phyloP scores from a whole-genome alignment of 108 stramenopile species.

The Bacterosira constricta region DNA sequence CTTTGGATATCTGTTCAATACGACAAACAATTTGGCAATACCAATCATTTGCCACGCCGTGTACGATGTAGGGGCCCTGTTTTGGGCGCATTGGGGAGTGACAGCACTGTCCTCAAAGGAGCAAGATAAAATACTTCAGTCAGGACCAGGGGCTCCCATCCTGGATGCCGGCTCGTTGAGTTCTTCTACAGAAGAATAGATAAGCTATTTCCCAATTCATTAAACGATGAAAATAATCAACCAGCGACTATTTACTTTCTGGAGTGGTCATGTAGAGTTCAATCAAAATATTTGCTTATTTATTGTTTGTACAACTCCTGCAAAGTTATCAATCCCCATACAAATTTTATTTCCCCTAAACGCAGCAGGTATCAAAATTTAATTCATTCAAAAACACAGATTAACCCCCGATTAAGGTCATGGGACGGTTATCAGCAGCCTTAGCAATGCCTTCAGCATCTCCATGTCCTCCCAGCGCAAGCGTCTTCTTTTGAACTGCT shows the following conservation, averaged over 20 bases:
- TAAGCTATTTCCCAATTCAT: too few species aligned
- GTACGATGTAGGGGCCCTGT: constrained; percentile 81
- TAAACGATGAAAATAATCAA: too few species aligned
- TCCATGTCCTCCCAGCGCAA: constrained; percentile 89
- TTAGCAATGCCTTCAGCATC: constrained; percentile 77
- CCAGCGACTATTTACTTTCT: too few species aligned
- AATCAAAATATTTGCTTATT: too few species aligned
- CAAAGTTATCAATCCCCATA: too few species aligned
- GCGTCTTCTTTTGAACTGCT: constrained; percentile 87
- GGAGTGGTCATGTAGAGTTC: too few species aligned
- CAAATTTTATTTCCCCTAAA: too few species aligned
- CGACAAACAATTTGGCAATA: constrained; percentile 66
- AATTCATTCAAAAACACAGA: background rate
- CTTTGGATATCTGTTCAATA: constrained; percentile 80
- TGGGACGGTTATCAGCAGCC: constrained; percentile 90
- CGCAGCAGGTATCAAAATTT: too few species aligned
- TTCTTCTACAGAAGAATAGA: background rate
- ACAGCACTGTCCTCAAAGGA: constrained; percentile 49
- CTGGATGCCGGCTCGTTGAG: constrained; percentile 9
- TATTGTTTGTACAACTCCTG: too few species aligned
- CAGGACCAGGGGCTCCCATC: constrained; percentile 22
- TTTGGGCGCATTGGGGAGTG: constrained; percentile 81
- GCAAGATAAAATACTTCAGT: constrained; percentile 40
- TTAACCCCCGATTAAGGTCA: constrained; percentile 97
- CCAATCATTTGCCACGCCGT: constrained; percentile 83